Evolutionary conservation across 1,139 yeast species (phyloP).

Genomic region (Blastobotrys aristatus): DNA sequence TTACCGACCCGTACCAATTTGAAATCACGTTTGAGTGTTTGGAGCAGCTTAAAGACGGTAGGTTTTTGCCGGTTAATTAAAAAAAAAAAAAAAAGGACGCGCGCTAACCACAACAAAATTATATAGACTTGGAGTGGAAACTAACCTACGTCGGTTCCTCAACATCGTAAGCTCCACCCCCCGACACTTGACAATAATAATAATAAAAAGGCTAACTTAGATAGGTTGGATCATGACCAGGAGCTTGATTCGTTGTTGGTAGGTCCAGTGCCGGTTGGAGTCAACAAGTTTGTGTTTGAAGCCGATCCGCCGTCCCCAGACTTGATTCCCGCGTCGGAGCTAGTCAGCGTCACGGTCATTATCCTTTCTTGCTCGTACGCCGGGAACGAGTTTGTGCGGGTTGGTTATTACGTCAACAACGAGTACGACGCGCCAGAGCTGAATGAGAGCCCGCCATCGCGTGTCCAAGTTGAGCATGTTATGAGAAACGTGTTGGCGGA

Average conservation of each 20-base stretch:
- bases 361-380: slow-evolving; percentile 87
- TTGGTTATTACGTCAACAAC: slow-evolving; percentile 94
- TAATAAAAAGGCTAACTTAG: neutral
- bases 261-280: slow-evolving; percentile 97
- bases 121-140: slow-evolving; percentile 94
- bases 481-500: slow-evolving; percentile 93
- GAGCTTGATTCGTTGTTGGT: slow-evolving; percentile 91
- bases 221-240: slow-evolving; percentile 80
- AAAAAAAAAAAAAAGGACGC: neutral
- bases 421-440: slow-evolving; percentile 92
- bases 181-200: neutral
- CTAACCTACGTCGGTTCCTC: slow-evolving; percentile 95
- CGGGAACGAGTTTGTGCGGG: slow-evolving; percentile 91
- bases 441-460: slow-evolving; percentile 88
- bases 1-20: slow-evolving; percentile 88
- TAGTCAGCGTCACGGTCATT: slow-evolving; percentile 92
- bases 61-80: slow-evolving; percentile 14
- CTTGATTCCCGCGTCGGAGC: slow-evolving; percentile 88
- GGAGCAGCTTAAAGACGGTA: slow-evolving; percentile 74
- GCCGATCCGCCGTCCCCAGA: slow-evolving; percentile 98
- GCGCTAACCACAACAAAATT: slow-evolving; percentile 3
- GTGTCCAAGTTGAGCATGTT: slow-evolving; percentile 91
- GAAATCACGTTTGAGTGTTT: slow-evolving; percentile 96
- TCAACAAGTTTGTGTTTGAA: slow-evolving; percentile 83
- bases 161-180: slow-evolving; percentile 56